Conservation (phyloP, 768 basidiomycete genomes). For the Russula foetens region DNA sequence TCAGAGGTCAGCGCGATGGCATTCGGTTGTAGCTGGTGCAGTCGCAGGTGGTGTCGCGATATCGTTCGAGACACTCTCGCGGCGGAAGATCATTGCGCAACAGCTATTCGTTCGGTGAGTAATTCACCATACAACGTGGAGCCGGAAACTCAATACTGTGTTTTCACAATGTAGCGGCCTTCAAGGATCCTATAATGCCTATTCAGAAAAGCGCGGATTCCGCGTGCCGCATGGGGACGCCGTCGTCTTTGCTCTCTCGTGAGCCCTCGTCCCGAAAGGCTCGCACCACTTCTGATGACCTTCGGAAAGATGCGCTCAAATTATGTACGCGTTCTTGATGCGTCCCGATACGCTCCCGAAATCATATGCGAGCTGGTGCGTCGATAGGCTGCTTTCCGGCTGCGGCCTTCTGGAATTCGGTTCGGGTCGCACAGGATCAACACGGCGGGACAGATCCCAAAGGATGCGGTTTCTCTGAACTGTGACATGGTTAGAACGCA, state of each 20-base stretch:
- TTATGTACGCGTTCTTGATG: conserved; percentile 70
- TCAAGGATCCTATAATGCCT: conserved; percentile 82
- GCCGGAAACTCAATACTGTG: neutral
- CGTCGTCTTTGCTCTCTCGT: conserved; percentile 73
- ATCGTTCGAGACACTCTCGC: conserved; percentile 62
- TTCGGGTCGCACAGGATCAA: conserved; percentile 16
- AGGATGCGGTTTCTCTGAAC: conserved; percentile 7
- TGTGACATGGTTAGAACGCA: conserved; percentile 4
- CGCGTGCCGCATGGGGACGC: conserved; percentile 77
- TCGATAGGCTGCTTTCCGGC: neutral
- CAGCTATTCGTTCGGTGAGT: conserved; percentile 83
- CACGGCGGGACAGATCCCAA: conserved; percentile 6
- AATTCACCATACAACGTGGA: neutral
- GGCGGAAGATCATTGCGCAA: conserved; percentile 66
- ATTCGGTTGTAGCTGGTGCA: conserved; percentile 71
- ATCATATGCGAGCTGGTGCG: conserved; percentile 71
- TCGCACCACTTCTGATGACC: neutral
- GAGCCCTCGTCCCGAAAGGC: conserved; percentile 18
- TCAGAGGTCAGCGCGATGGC: conserved; percentile 68
- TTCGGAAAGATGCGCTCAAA: conserved; percentile 66
- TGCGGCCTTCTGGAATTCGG: conserved; percentile 7
- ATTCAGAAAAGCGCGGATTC: conserved; percentile 57
- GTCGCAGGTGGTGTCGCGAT: conserved; percentile 67
- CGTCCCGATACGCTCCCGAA: conserved; percentile 76
- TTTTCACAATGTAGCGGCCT: conserved; percentile 49